phyloP scores from a whole-genome alignment of 1,139 yeast genomes.

The Ogataea hybrid region DNA sequence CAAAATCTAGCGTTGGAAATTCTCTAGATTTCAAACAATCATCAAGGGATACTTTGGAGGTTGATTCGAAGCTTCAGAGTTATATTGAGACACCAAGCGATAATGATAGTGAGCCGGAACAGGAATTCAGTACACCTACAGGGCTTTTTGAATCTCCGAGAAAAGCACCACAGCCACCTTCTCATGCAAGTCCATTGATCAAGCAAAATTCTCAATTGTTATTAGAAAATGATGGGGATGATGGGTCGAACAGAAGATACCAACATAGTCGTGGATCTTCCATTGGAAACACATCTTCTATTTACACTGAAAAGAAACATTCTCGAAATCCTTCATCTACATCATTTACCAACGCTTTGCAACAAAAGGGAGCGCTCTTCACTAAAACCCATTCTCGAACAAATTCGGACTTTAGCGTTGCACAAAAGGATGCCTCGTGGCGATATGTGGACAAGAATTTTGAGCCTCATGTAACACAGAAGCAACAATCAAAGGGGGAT shows the following conservation, averaged over 20 bases:
- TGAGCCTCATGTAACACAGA: too few relatives aligned
- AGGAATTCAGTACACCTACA: constrained; percentile 13
- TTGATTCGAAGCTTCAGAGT: not conserved
- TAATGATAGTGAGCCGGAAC: constrained; percentile 10
- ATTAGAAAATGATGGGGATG: constrained; percentile 12
- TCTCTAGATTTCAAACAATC: not conserved
- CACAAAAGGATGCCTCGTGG: constrained; percentile 5
- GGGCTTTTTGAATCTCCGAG: constrained; percentile 54
- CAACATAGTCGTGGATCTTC: constrained; percentile 28
- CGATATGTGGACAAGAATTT: constrained; percentile 1
- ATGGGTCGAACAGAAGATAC: not conserved
- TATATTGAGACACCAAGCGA: constrained; percentile 12
- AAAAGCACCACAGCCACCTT: constrained; percentile 61
- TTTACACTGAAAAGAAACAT: constrained; percentile 27
- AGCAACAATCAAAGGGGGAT: too few relatives aligned
- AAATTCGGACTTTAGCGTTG: constrained; percentile 31
- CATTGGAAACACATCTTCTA: constrained; percentile 29
- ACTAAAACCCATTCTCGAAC: constrained; percentile 36
- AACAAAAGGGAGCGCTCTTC: constrained; percentile 27
- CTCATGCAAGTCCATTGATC: constrained; percentile 45
- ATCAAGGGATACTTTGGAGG: not conserved
- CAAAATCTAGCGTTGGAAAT: not conserved
- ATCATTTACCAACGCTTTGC: constrained; percentile 19
- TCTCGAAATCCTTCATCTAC: constrained; percentile 22
- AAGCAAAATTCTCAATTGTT: constrained; percentile 29